Percentiles rank a stretch among this genome's conserved stretches.
These are phyloP conservation scores for Tribonema minus DNA, from an alignment of 108 stramenopile species.

Conservation along the genomic window DNA sequence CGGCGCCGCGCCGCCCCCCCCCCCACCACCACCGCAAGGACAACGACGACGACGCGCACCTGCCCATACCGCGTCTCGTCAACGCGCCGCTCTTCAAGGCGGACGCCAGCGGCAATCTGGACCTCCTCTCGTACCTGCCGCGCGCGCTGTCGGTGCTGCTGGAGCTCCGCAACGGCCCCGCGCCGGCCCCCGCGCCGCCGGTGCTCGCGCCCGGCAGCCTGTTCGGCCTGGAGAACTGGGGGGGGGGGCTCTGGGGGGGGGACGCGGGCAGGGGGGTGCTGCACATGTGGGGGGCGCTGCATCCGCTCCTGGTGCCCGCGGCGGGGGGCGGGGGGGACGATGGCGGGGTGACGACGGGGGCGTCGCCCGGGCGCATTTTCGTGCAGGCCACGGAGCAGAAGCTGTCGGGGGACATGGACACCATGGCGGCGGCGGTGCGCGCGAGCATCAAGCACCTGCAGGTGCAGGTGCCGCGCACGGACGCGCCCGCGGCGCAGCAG, in stretches of 20 bases:
- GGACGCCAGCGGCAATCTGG: too few species aligned
- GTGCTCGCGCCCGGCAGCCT: not conserved
- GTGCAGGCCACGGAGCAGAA: too few species aligned
- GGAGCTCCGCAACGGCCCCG: not conserved
- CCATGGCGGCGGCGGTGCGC: too few species aligned
- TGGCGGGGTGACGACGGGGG: slow-evolving; percentile 1
- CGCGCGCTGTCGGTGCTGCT: not conserved
- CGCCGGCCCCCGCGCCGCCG: not conserved
- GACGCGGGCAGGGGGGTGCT: slow-evolving; percentile 1
- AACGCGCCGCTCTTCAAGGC: too few species aligned
- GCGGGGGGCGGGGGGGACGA: not conserved
- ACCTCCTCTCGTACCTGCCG: not conserved
- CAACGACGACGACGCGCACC: slow-evolving; percentile 4
- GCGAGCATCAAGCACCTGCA: too few species aligned
- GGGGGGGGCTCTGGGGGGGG: not conserved
- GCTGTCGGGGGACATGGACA: too few species aligned
- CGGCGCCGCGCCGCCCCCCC: too few species aligned
- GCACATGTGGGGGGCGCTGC: slow-evolving; percentile 1
- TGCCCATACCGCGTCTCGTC: too few species aligned
- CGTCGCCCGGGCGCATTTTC: not conserved
- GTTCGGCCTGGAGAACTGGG: not conserved
- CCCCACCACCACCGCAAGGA: too few species aligned
- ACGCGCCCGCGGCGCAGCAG: too few species aligned
- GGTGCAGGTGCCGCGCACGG: too few species aligned
- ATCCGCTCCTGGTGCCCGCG: not conserved